Evolutionary conservation across 495 filamentous ascomycete genomes (phyloP).

Genomic region (Penicillium cataractarum): DNA sequence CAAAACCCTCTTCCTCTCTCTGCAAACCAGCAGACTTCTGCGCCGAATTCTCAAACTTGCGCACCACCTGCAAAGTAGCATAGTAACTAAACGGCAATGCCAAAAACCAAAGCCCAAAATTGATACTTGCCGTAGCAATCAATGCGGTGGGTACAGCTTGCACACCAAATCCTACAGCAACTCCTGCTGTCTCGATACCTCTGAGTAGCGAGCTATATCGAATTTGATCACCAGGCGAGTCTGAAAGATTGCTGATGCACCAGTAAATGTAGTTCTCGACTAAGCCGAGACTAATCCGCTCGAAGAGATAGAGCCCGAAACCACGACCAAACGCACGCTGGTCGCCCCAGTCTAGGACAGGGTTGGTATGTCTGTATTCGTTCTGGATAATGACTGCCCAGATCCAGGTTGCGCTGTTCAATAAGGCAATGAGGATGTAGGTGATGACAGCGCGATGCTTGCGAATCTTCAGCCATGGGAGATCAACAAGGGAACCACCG

Average conservation of each 20-base stretch:
- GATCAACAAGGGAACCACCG: background rate
- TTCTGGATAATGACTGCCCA: background rate
- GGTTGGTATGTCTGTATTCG: background rate
- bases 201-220: background rate
- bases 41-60: slow-evolving; percentile 26
- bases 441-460: background rate
- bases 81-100: slow-evolving; percentile 48
- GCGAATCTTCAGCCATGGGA: background rate
- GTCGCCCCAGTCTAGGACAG: background rate
- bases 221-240: slow-evolving; percentile 32
- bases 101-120: slow-evolving; percentile 45
- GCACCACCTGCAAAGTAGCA: slow-evolving; percentile 43
- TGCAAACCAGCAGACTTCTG: background rate
- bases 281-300: slow-evolving; percentile 40
- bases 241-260: slow-evolving; percentile 48
- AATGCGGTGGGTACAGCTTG: slow-evolving; percentile 47
- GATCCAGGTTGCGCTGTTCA: background rate
- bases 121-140: slow-evolving; percentile 47
- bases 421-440: background rate
- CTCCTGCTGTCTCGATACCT: background rate
- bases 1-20: background rate
- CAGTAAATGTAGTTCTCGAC: slow-evolving; percentile 53
- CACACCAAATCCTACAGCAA: slow-evolving; percentile 20
- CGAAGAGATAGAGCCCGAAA: slow-evolving; percentile 46
- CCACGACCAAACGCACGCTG: slow-evolving; percentile 24